Base-by-base conservation (phyloP, 139 green algal genomes). In the Tetradesmus obliquus region DNA sequence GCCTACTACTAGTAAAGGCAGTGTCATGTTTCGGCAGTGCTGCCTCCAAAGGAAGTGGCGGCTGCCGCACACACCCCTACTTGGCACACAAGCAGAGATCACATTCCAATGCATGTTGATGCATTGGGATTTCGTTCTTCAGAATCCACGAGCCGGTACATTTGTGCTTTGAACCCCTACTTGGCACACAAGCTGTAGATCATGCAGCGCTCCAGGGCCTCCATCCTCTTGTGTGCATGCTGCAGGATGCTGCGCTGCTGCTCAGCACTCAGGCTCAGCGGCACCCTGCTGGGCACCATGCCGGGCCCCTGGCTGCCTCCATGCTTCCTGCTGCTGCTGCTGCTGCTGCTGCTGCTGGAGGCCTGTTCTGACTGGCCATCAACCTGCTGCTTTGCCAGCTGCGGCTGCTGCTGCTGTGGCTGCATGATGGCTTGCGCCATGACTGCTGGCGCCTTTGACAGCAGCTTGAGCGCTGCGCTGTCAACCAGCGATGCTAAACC, bases 391-490 rank as follows among this genome's bases (percentile, higher is more conserved):
- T 57, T 0, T 13, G 5, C 32, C 32, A 57, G 79, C 79, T 83
- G 79, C 32, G 20, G 79, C 5, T 81, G 76, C 76, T 82, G 76
- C 76, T 82, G 76, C 76, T 82, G 76, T 53, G n/a, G 24, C n/a
- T 82, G 76, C 76, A 53, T 53, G 1, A 87, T 9, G 19, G 82
- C 82, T 45, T 45, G 17, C 19, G 19, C 20, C 54, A 87, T 17
- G 6, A 13, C 82, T 69, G 17, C 82, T 24, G 86, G 55, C 53
- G 86, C 79, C 51, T 71, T 53, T 8, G 71, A 32, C 71, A 90
- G 24, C 19, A 90, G 51, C 71, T 90, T 90, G 4, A 90, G 60
- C 24, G 86, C 86, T n/a, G 53, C 20, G 22, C 86, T 90, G 55
- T 83, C 69, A 9, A 90, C 71, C 55, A 90, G 54, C 2, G 86